Evolutionary conservation across 805 yeast species (phyloP).

Genomic region (Cyberlindnera xylosilytica): DNA sequence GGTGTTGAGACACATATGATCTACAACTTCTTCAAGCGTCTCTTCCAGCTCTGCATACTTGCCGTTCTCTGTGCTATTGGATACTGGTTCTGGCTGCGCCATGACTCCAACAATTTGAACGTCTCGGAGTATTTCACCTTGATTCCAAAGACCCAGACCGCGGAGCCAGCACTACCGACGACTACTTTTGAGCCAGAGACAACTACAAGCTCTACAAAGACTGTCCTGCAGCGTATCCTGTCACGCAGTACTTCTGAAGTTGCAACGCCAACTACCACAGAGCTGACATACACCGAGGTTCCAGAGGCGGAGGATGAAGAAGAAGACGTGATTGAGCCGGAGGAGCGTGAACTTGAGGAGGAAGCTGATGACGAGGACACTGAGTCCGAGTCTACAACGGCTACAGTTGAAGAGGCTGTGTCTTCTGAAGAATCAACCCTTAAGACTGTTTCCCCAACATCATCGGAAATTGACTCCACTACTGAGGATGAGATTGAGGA

Average conservation of each 20-base stretch:
- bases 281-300: not conserved
- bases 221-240: not conserved
- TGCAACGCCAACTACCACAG: not conserved
- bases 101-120: constrained; percentile 11
- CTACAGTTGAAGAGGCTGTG: not conserved
- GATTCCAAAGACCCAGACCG: constrained; percentile 12
- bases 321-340: not conserved
- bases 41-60: constrained; percentile 16
- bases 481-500: too few relatives aligned
- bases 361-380: not conserved
- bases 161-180: not conserved
- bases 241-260: too few relatives aligned
- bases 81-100: constrained; percentile 18
- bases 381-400: too few relatives aligned
- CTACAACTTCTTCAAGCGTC: constrained; percentile 23
- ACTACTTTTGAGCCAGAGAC: not conserved
- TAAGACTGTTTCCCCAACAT: too few relatives aligned
- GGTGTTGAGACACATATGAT: constrained; percentile 27
- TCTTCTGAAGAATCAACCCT: not conserved
- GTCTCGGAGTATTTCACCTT: constrained; percentile 27
- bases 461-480: too few relatives aligned
- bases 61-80: constrained; percentile 9
- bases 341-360: not conserved
- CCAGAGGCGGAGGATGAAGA: not conserved
- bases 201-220: not conserved